Conservation (phyloP, 2,329 filamentous ascomycete species). For the Cercospora brassicicola region DNA sequence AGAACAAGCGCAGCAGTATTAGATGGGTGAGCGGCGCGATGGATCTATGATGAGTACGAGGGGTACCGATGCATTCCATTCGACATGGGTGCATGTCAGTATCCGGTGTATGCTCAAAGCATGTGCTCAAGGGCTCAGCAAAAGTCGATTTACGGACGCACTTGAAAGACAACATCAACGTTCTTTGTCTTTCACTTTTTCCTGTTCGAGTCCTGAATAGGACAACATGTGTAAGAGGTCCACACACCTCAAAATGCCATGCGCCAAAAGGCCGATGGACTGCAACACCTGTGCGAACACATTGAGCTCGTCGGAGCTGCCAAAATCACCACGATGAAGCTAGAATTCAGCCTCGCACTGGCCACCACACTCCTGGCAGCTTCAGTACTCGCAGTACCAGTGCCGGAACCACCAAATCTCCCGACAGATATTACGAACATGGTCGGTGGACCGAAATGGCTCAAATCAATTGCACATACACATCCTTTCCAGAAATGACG, state of each 20-base stretch:
- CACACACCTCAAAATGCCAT: neutral
- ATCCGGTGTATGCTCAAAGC: neutral
- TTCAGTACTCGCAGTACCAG: neutral
- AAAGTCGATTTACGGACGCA: neutral
- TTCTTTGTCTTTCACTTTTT: conserved; percentile 3
- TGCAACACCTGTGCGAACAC: neutral
- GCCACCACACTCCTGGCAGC: neutral
- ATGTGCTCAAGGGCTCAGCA: neutral
- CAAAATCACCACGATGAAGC: neutral
- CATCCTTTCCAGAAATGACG: neutral
- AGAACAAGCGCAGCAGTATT: conserved; percentile 24
- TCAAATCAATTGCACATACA: neutral
- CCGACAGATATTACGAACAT: conserved; percentile 6
- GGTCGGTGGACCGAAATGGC: conserved; percentile 5
- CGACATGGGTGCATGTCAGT: neutral
- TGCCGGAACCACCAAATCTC: conserved; percentile 1
- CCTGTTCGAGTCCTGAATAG: conserved; percentile 8
- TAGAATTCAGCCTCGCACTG: neutral
- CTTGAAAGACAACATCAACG: neutral
- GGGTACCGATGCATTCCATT: neutral
- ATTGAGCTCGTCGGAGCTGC: neutral
- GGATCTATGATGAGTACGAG: conserved; percentile 21
- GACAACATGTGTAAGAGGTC: neutral
- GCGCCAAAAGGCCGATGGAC: neutral
- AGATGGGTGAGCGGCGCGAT: conserved; percentile 30